Evolutionary conservation across 1,139 yeast genomes (phyloP).

Genomic region (Candida glucosophila): DNA sequence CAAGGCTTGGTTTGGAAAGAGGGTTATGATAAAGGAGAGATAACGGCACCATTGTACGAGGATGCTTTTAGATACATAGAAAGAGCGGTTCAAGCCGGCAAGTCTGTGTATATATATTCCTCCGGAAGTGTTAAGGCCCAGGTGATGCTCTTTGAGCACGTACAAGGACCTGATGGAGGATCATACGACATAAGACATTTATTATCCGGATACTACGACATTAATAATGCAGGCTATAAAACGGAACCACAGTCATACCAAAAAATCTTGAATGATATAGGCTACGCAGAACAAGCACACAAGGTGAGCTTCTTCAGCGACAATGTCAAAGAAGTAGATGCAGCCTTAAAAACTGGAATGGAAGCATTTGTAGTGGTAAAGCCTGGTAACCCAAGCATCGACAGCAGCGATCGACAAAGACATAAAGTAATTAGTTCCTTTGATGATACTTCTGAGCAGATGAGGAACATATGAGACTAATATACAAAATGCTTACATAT

Average conservation of each 20-base stretch:
- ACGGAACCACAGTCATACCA: conserved; percentile 48
- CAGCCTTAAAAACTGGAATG: conserved; percentile 66
- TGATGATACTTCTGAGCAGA: no score
- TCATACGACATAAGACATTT: conserved; percentile 42
- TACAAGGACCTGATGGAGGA: no score
- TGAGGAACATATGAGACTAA: no score
- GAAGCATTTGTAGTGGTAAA: conserved; percentile 51
- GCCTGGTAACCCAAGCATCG: conserved; percentile 56
- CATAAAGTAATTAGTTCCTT: neutral
- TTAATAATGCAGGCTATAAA: conserved; percentile 76
- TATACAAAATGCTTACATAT: conserved; percentile 20
- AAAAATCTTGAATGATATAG: conserved; percentile 45
- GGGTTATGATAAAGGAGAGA: conserved; percentile 69
- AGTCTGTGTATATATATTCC: conserved; percentile 64
- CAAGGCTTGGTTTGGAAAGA: conserved; percentile 80
- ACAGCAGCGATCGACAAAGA: no score
- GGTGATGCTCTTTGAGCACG: conserved; percentile 63
- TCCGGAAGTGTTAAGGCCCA: conserved; percentile 92
- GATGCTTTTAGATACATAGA: conserved; percentile 63
- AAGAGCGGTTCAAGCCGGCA: conserved; percentile 15
- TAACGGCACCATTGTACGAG: conserved; percentile 65
- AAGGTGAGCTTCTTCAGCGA: conserved; percentile 68
- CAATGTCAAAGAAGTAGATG: conserved; percentile 56
- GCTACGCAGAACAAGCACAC: conserved; percentile 11
- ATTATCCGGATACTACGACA: conserved; percentile 71